phyloP scores from a whole-genome alignment of 2,329 filamentous ascomycete genomes.

The Aspergillus bombycis region DNA sequence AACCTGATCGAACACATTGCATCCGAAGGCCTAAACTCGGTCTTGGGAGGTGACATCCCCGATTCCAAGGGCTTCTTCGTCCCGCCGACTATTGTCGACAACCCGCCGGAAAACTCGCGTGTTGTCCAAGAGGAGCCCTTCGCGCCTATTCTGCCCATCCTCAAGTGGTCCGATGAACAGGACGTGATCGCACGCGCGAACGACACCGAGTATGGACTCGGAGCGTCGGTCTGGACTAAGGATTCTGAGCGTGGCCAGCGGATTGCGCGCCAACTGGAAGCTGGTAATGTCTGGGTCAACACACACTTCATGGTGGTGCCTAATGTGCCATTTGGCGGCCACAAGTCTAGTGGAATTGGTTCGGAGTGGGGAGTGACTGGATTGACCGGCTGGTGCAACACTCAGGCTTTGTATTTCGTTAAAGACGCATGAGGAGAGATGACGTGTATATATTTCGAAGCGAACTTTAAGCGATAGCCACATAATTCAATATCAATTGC shows the following conservation, averaged over 20 bases:
- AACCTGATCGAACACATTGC: slow-evolving; percentile 60
- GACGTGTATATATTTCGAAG: not conserved
- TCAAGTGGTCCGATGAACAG: slow-evolving; percentile 64
- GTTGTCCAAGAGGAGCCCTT: slow-evolving; percentile 65
- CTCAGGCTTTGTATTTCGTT: slow-evolving; percentile 38
- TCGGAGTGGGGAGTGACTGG: slow-evolving; percentile 50
- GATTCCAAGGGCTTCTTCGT: slow-evolving; percentile 59
- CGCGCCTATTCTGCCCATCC: slow-evolving; percentile 65
- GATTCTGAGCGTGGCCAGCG: slow-evolving; percentile 55
- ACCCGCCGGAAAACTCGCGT: slow-evolving; percentile 58
- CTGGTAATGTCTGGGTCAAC: slow-evolving; percentile 66
- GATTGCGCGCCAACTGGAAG: slow-evolving; percentile 59
- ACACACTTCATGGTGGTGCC: slow-evolving; percentile 36
- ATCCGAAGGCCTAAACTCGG: slow-evolving; percentile 56
- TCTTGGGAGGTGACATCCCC: slow-evolving; percentile 52
- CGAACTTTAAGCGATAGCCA: not conserved
- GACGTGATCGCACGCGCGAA: slow-evolving; percentile 63
- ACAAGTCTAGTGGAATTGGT: slow-evolving; percentile 57
- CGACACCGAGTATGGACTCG: slow-evolving; percentile 56
- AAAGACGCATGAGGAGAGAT: slow-evolving; percentile 7
- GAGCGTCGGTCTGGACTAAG: slow-evolving; percentile 61
- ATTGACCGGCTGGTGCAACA: slow-evolving; percentile 45
- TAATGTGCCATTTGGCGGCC: slow-evolving; percentile 51
- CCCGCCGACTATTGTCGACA: slow-evolving; percentile 61
- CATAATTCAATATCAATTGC: not conserved